Percentiles rank a stretch among this genome's conserved stretches.
Conservation (phyloP, 306 rosid genomes). For the Medicago arabica region DNA sequence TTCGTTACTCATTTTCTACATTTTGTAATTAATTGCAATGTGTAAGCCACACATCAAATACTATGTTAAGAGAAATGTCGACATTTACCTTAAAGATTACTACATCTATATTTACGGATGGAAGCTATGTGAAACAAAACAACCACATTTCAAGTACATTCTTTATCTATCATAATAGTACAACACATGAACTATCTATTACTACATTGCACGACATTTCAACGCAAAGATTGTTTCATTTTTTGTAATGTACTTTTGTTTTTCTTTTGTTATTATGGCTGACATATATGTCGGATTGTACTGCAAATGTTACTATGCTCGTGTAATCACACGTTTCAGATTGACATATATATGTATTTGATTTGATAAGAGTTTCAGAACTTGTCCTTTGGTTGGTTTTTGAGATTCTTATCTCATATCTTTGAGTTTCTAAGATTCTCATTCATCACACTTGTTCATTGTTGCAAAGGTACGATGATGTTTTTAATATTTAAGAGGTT, state of each 20-base stretch:
- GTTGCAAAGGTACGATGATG: slow-evolving; percentile 8
- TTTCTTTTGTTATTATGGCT: background rate
- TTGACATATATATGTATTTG: too few species aligned
- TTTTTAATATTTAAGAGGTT: background rate
- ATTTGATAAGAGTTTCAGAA: background rate
- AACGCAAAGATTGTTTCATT: background rate
- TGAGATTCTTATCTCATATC: slow-evolving; percentile 21
- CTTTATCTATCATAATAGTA: background rate
- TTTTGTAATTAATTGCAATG: background rate
- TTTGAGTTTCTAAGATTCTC: background rate
- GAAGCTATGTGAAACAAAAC: background rate
- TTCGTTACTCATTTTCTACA: background rate
- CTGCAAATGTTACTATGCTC: background rate
- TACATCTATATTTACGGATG: background rate
- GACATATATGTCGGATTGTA: background rate
- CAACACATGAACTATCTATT: background rate
- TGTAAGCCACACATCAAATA: background rate
- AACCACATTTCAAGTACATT: background rate
- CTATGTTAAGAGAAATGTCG: background rate
- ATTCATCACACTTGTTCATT: background rate
- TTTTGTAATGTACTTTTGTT: slow-evolving; percentile 29
- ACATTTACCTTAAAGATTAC: background rate
- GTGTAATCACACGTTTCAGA: background rate
- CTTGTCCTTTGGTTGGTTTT: background rate
- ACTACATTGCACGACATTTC: slow-evolving; percentile 11